These are phyloP conservation scores for Oenanthe javanica DNA, from an alignment of 140 eudicot genomes.

Conservation along the genomic window DNA sequence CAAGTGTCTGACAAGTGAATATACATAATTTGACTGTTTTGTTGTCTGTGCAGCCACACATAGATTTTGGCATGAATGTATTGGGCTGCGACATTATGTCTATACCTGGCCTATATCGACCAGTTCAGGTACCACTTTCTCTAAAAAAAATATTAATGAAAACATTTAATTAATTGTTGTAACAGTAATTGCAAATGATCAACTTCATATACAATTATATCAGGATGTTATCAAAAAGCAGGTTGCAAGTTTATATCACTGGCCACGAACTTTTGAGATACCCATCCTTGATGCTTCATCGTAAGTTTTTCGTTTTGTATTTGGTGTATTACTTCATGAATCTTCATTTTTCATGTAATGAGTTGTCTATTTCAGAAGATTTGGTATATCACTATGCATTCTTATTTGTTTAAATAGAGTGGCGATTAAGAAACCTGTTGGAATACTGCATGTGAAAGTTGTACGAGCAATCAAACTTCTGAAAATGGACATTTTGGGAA, in stretches of 20 bases:
- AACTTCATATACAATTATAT: conserved; percentile 8
- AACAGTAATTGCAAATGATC: neutral
- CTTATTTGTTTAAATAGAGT: conserved; percentile 28
- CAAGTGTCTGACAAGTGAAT: neutral
- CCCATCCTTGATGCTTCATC: conserved; percentile 78
- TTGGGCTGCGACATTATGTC: conserved; percentile 88
- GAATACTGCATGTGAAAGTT: conserved; percentile 83
- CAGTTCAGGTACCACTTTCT: conserved; percentile 51
- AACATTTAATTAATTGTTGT: neutral
- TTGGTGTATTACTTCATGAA: neutral
- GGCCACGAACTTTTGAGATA: conserved; percentile 86
- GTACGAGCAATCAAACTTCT: conserved; percentile 74
- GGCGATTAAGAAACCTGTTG: conserved; percentile 68
- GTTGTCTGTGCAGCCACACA: conserved; percentile 46
- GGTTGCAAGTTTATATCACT: conserved; percentile 64
- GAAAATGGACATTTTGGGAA: conserved; percentile 86
- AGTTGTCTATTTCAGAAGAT: neutral
- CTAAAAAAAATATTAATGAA: neutral
- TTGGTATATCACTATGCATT: neutral
- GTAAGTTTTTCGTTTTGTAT: conserved; percentile 31
- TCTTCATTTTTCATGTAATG: neutral
- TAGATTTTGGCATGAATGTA: conserved; percentile 79
- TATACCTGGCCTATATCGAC: conserved; percentile 73
- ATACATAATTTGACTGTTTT: conserved; percentile 4
- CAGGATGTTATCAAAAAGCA: conserved; percentile 65